Conservation (phyloP, 805 yeast species). For the Starmera amethionina region DNA sequence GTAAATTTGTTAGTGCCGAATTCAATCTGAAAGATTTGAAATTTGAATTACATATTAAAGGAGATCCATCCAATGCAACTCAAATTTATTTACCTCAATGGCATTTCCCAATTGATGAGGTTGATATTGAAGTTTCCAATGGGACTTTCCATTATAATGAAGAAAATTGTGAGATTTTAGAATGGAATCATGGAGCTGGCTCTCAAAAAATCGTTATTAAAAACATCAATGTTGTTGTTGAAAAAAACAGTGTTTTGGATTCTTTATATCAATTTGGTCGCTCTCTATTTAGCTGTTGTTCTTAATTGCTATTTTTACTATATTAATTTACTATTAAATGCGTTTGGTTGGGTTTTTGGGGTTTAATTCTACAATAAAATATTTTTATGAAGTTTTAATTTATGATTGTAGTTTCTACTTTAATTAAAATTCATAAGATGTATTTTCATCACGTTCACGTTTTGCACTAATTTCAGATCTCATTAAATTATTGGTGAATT, state of each 20-base stretch:
- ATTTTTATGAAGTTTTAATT: too few relatives aligned
- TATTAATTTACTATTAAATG: too few relatives aligned
- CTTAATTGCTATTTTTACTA: too few relatives aligned
- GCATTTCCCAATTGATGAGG: conserved; percentile 50
- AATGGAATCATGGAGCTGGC: conserved; percentile 59
- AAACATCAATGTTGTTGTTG: conserved; percentile 1
- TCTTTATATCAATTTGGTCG: too few relatives aligned
- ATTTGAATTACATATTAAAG: conserved; percentile 39
- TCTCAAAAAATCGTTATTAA: conserved; percentile 23
- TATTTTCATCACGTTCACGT: conserved; percentile 29
- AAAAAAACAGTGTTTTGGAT: neutral
- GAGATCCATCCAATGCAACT: conserved; percentile 33
- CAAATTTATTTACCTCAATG: conserved; percentile 58
- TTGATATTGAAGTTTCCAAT: conserved; percentile 39
- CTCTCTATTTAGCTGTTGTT: too few relatives aligned
- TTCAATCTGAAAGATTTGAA: conserved; percentile 44
- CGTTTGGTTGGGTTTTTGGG: too few relatives aligned
- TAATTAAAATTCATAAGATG: conserved; percentile 2
- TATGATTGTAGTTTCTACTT: too few relatives aligned
- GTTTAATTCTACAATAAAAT: too few relatives aligned
- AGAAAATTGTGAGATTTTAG: conserved; percentile 38
- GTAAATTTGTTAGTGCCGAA: conserved; percentile 41
- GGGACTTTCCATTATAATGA: conserved; percentile 49
- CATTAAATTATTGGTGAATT: conserved; percentile 47
- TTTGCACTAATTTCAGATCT: conserved; percentile 40